These are phyloP conservation scores for Blastobotrys indianensis DNA, from an alignment of 1,139 yeast genomes.

Conservation along the genomic window DNA sequence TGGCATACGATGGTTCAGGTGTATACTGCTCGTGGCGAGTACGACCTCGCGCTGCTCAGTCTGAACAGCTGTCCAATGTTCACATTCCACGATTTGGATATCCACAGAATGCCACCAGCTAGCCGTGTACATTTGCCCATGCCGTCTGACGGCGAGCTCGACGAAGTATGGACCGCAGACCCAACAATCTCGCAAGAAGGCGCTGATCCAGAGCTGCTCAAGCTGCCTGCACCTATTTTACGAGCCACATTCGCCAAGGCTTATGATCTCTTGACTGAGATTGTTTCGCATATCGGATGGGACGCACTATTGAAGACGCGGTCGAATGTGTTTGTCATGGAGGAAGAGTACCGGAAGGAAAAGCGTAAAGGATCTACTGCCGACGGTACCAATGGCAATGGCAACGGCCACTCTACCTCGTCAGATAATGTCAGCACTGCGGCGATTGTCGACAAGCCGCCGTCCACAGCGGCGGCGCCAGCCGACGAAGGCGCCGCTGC, in stretches of 20 bases:
- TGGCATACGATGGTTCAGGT: constrained; percentile 76
- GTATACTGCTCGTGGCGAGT: constrained; percentile 65
- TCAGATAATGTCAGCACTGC: background rate
- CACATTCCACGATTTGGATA: constrained; percentile 53
- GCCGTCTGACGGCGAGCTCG: constrained; percentile 65
- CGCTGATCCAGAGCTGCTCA: constrained; percentile 61
- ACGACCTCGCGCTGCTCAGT: constrained; percentile 69
- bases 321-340: constrained; percentile 90
- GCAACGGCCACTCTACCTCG: background rate
- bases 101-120: constrained; percentile 52
- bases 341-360: constrained; percentile 61
- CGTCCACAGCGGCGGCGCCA: constrained; percentile 5
- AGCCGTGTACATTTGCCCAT: constrained; percentile 69
- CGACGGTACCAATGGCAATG: constrained; percentile 5
- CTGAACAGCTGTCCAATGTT: constrained; percentile 93
- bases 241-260: constrained; percentile 76
- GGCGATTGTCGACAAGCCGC: constrained; percentile 8
- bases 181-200: constrained; percentile 33
- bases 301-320: constrained; percentile 72
- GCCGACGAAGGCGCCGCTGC: constrained; percentile 6
- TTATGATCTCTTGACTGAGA: constrained; percentile 67
- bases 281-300: constrained; percentile 79
- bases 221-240: constrained; percentile 70
- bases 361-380: constrained; percentile 26
- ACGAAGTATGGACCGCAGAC: constrained; percentile 43